These are phyloP conservation scores for Nakazawaea wyomingensis DNA, from an alignment of 805 yeast species.

Conservation along the genomic window DNA sequence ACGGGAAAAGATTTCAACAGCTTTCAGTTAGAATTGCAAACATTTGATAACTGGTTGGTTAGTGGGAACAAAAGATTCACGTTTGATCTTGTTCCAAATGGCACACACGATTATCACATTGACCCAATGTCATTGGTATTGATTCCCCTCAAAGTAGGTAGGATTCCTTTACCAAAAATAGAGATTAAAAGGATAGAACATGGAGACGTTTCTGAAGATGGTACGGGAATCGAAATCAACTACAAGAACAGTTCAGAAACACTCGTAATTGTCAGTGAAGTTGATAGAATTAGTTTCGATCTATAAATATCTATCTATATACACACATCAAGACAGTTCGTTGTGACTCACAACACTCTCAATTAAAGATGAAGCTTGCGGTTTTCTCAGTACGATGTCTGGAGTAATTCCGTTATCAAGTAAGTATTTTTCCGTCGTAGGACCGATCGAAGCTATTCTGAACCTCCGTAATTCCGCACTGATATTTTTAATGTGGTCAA, in stretches of 20 bases:
- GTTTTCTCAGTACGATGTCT: constrained; percentile 61
- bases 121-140: constrained; percentile 38
- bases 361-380: constrained; percentile 59
- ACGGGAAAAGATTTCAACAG: background rate
- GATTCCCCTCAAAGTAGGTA: constrained; percentile 76
- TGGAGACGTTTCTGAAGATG: constrained; percentile 24
- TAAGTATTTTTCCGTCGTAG: constrained; percentile 75
- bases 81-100: constrained; percentile 32
- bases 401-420: constrained; percentile 47
- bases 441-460: constrained; percentile 82
- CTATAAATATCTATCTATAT: constrained; percentile 30
- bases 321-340: background rate
- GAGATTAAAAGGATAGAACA: constrained; percentile 32
- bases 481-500: constrained; percentile 34
- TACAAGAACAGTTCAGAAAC: constrained; percentile 65
- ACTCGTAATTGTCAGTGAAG: constrained; percentile 65
- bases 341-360: constrained; percentile 26
- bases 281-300: constrained; percentile 55
- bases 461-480: constrained; percentile 17
- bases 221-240: constrained; percentile 50
- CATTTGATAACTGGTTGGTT: constrained; percentile 71
- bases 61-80: constrained; percentile 62
- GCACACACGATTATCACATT: constrained; percentile 3
- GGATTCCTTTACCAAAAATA: constrained; percentile 60
- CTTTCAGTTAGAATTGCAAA: constrained; percentile 19